Evolutionary conservation across 768 basidiomycete species (phyloP), one percentile per base, ranked within the genome.

Genomic region (Sporobolomyces pararoseus): DNA sequence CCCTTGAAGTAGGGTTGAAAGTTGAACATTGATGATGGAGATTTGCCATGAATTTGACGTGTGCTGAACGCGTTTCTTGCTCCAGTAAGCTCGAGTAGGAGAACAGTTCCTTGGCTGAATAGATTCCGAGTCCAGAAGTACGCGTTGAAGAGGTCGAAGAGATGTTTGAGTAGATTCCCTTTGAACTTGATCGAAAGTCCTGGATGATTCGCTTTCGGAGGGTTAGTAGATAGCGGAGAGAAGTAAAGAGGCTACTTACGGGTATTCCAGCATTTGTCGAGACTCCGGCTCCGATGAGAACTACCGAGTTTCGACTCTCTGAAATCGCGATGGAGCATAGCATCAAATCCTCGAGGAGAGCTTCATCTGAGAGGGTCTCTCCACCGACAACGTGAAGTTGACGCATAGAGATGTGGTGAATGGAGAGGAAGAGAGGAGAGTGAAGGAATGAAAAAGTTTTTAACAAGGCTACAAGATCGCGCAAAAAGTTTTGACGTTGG

Each of bases 201-300:
- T 98, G 76, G 2, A 42, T 49, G 17, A 63, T n/a, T n/a, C n/a
- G n/a, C n/a, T n/a, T n/a, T n/a, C n/a, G n/a, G n/a, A n/a, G n/a
- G n/a, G n/a, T n/a, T n/a, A n/a, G n/a, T n/a, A n/a, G n/a, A n/a
- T n/a, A 27, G 10, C 16, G 9, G 3, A 2, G 5, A 7, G 16
- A 14, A 17, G 9, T 13, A 4, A 42, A 1, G 29, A 21, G 13
- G 12, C 5, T 83, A 62, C 90, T 74, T 77, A 97, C 95, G 16
- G 94, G 96, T 77, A 99, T 95, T 59, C 95, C 95, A 78, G 88
- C 90, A 31, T 91, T 91, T 79, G 93, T 97, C 29, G 93, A 96
- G 70, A 97, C 92, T 58, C 95, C 95, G 4, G 95, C 95, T 32
- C 95, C 95, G 34, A 90, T 90, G 68, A 94, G 87, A 10, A 93